A percentile compares a stretch with the other conserved stretches of the same genome.
phyloP scores from a whole-genome alignment of 352 stramenopile genomes.

The Pilasporangium apinafurcum region DNA sequence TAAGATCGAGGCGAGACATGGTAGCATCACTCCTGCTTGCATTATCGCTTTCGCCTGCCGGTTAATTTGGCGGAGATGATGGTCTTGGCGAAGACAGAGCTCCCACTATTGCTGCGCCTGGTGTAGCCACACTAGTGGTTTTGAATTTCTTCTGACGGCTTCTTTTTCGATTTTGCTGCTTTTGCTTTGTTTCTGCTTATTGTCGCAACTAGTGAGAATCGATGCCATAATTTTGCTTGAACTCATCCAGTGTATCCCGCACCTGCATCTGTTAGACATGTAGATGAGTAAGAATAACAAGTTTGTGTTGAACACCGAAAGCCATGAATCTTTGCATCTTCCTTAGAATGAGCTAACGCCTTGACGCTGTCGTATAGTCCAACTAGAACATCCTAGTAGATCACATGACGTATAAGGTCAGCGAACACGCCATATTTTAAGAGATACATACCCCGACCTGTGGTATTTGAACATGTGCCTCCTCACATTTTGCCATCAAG shows the following conservation, averaged over 20 bases:
- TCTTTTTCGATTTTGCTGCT: constrained; percentile 25
- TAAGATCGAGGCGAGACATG: too few species aligned
- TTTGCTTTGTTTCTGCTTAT: constrained; percentile 29
- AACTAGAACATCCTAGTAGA: constrained; percentile 27
- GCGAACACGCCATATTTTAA: not conserved
- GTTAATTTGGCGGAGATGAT: too few species aligned
- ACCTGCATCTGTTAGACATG: constrained; percentile 18
- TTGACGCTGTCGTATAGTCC: constrained; percentile 25
- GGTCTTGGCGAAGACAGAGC: too few species aligned
- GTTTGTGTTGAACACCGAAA: not conserved
- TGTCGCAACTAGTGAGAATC: constrained; percentile 49
- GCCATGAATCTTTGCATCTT: constrained; percentile 26
- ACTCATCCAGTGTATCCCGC: constrained; percentile 43
- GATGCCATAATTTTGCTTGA: constrained; percentile 47
- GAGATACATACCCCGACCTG: constrained; percentile 14
- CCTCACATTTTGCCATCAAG: constrained; percentile 54
- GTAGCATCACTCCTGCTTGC: too few species aligned
- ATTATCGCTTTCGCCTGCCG: too few species aligned
- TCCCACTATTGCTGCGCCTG: too few species aligned
- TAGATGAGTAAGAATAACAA: not conserved
- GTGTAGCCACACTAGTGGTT: too few species aligned
- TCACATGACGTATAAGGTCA: not conserved
- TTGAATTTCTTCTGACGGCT: constrained; percentile 28
- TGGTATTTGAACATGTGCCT: constrained; percentile 46
- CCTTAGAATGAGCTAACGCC: constrained; percentile 28